These are phyloP conservation scores for Tetrahymena borealis DNA, from an alignment of 73 alveolate genomes.

Conservation along the genomic window DNA sequence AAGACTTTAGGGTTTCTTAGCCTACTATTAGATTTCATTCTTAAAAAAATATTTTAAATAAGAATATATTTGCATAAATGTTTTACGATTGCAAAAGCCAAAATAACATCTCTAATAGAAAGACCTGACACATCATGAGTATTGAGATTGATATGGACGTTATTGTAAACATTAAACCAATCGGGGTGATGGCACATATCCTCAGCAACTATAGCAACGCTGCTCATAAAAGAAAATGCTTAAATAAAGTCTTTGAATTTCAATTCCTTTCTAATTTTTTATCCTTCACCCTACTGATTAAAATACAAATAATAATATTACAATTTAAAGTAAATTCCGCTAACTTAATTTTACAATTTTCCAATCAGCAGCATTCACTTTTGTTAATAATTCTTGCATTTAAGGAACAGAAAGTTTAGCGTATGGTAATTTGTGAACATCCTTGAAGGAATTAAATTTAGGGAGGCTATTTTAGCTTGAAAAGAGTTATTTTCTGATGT, in stretches of 20 bases:
- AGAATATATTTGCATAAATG: not conserved
- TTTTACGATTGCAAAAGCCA: constrained; percentile 4
- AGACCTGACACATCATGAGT: constrained; percentile 11
- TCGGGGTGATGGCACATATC: constrained; percentile 16
- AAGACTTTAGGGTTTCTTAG: not conserved
- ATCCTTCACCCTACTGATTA: not conserved
- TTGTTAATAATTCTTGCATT: not conserved
- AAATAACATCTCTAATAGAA: constrained; percentile 3
- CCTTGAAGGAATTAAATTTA: not conserved
- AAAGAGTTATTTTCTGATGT: not conserved
- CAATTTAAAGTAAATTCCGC: not conserved
- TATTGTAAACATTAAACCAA: constrained; percentile 12
- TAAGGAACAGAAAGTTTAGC: not conserved
- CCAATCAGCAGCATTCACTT: not conserved
- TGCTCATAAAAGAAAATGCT: constrained; percentile 5
- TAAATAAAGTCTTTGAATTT: not conserved
- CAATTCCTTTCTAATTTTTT: not conserved
- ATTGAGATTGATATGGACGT: constrained; percentile 2
- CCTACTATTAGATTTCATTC: not conserved
- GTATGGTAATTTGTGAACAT: not conserved
- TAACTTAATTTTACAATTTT: not conserved
- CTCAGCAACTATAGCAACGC: constrained; percentile 9
- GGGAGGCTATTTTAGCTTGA: not conserved
- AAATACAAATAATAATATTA: not conserved
- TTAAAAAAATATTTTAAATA: not conserved